Conservation (phyloP, 495 filamentous ascomycete genomes). For the Penicillium parvum region DNA sequence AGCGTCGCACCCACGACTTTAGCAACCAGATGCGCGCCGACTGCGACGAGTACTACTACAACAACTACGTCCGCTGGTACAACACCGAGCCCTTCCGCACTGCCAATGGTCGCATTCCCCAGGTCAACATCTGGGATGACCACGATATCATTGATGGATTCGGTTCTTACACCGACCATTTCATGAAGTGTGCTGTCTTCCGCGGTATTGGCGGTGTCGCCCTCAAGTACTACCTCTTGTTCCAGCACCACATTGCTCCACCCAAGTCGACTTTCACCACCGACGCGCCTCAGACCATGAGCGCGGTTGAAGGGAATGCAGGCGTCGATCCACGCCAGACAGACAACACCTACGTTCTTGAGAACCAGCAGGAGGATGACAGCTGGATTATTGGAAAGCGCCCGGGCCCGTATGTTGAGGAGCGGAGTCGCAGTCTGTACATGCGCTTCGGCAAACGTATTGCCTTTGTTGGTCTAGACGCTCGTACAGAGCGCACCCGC, state of each 20-base stretch:
- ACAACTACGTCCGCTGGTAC: constrained; percentile 90
- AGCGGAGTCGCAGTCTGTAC: constrained; percentile 76
- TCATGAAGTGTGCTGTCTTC: constrained; percentile 91
- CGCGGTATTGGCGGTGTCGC: constrained; percentile 82
- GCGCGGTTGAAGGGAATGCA: constrained; percentile 43
- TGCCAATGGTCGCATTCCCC: constrained; percentile 83
- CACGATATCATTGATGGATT: constrained; percentile 92
- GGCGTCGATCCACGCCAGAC: constrained; percentile 62
- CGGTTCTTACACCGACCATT: constrained; percentile 86
- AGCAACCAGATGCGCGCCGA: constrained; percentile 63
- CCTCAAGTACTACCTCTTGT: constrained; percentile 88
- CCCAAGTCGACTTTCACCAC: constrained; percentile 80
- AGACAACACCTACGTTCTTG: constrained; percentile 63
- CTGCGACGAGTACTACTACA: constrained; percentile 87
- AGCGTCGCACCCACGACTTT: constrained; percentile 73
- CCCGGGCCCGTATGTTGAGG: constrained; percentile 75
- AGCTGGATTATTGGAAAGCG: constrained; percentile 75
- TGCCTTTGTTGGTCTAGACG: constrained; percentile 83
- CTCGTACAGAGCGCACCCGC: constrained; percentile 84
- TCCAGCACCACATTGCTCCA: constrained; percentile 87
- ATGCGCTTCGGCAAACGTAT: constrained; percentile 79
- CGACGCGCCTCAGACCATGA: constrained; percentile 53
- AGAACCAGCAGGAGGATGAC: constrained; percentile 54
- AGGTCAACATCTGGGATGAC: constrained; percentile 94
- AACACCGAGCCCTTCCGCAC: constrained; percentile 73